A percentile compares a stretch with the other conserved stretches of the same genome.
phyloP scores from a whole-genome alignment of 2,329 filamentous ascomycete species.

The Botrytis paeoniae region DNA sequence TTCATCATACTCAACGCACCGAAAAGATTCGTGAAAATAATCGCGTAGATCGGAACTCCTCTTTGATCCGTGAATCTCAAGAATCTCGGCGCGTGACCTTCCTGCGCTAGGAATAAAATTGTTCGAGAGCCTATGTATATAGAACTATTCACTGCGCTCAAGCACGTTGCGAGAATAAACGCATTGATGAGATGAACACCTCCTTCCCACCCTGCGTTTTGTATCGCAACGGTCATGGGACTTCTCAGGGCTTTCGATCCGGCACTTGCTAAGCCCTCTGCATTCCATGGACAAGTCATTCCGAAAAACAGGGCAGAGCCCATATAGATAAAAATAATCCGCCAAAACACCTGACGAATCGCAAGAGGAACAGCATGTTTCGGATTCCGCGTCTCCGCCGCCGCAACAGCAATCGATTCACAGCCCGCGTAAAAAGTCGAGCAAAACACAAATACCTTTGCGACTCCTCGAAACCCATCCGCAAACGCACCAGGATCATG shows the following conservation, averaged over 20 bases:
- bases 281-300: slow-evolving; percentile 68
- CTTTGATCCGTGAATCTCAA: slow-evolving; percentile 64
- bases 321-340: slow-evolving; percentile 83
- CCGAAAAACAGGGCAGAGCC: slow-evolving; percentile 73
- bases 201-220: slow-evolving; percentile 69
- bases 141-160: slow-evolving; percentile 69
- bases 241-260: slow-evolving; percentile 63
- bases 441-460: slow-evolving; percentile 66
- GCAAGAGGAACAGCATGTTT: slow-evolving; percentile 51
- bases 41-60: slow-evolving; percentile 58
- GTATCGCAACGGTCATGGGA: slow-evolving; percentile 71
- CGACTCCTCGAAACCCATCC: slow-evolving; percentile 64
- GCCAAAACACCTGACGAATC: slow-evolving; percentile 91
- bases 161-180: slow-evolving; percentile 70
- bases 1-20: slow-evolving; percentile 76
- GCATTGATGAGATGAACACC: slow-evolving; percentile 76
- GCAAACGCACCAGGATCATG: slow-evolving; percentile 66
- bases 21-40: slow-evolving; percentile 68
- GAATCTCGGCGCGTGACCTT: slow-evolving; percentile 66
- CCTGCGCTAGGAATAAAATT: slow-evolving; percentile 71
- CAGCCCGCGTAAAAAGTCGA: slow-evolving; percentile 70
- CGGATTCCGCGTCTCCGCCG: slow-evolving; percentile 51
- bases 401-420: slow-evolving; percentile 56
- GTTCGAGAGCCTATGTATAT: slow-evolving; percentile 77
- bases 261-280: slow-evolving; percentile 59